A percentile compares a stretch with the other conserved stretches of the same genome.
These are phyloP conservation scores for Quercus parvula DNA, from an alignment of 306 rosid species.

Conservation along the genomic window DNA sequence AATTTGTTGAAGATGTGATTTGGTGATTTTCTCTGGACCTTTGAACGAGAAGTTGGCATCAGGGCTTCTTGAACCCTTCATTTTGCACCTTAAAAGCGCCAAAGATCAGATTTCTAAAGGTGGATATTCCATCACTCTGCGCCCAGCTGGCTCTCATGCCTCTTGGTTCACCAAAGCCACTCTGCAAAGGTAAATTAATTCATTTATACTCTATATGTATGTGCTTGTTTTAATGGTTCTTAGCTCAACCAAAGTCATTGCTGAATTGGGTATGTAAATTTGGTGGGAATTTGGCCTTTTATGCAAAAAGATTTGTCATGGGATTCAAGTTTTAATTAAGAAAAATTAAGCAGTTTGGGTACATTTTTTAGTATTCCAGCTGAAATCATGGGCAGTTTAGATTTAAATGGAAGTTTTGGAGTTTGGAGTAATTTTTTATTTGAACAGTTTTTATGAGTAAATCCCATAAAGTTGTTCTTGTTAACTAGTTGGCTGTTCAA, in stretches of 20 bases:
- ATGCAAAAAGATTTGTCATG: background rate
- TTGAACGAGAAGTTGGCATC: conserved; percentile 81
- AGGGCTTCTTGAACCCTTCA: conserved; percentile 86
- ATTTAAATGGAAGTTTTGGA: background rate
- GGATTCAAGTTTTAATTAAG: background rate
- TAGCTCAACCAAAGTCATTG: background rate
- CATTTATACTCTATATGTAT: background rate
- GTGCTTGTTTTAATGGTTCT: conserved; percentile 1
- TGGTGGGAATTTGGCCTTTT: background rate
- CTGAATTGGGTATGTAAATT: background rate
- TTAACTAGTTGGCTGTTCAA: background rate
- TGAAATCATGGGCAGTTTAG: background rate
- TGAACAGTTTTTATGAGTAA: background rate
- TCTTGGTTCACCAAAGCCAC: conserved; percentile 98
- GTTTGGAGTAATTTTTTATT: background rate
- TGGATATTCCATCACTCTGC: conserved; percentile 85
- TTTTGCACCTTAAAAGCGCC: conserved; percentile 72
- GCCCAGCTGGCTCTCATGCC: conserved; percentile 49
- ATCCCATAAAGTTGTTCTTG: background rate
- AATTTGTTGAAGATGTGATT: conserved; percentile 63
- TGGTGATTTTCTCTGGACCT: conserved; percentile 61
- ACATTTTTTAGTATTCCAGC: background rate
- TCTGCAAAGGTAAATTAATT: conserved; percentile 60
- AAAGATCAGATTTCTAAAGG: conserved; percentile 98
- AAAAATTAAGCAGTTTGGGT: background rate